Evolutionary conservation across 139 green algal species (phyloP), one percentile per base, ranked within the genome.

Genomic region (Pleodorina starrii): DNA sequence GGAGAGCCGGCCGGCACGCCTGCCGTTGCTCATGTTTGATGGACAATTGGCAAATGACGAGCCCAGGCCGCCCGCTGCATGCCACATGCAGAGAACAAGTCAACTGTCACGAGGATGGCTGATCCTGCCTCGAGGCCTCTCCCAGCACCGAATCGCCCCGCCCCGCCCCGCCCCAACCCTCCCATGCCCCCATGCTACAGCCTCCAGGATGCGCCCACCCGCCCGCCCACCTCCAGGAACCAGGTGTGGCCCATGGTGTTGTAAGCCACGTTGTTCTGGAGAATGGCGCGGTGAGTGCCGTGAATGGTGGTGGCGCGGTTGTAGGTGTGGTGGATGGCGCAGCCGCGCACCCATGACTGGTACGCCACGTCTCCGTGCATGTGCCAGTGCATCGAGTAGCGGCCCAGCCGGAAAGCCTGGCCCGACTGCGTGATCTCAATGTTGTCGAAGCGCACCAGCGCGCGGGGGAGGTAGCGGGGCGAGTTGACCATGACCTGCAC

Each of bases 311-410:
- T 77, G 14, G 93, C 95, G 35, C 95, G 91, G 51, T 97, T 93
- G 88, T 92, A 97, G 63, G 94, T 93, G 88, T 95, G 77, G 87
- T 95, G 93, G 29, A 97, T 90, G 51, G 88, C 79, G 86, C 91
- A 95, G 54, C 90, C 88, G 21, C 71, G 76, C 43, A 97, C 73
- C 89, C 92, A 96, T 10, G 71, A 90, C 32, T 84, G 50, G 74
- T 86, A 93, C 5, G 23, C 36, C 1, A 91, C 86, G 63, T 93
- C 85, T 43, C 93, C 93, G 40, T 94, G 90, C 90, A 97, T 92
- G 91, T 97, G 95, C 90, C 96, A 96, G 88, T 97, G 95, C 50
- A 97, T 89, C 6, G 94, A 91, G 86, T 97, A 97, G 35, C 95
- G 89, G 48, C 93, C 93, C 60, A 95, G 89, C 36, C 77, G 46